Conservation (phyloP, 1,284 basidiomycete genomes). For the Rugosomyces carneus region DNA sequence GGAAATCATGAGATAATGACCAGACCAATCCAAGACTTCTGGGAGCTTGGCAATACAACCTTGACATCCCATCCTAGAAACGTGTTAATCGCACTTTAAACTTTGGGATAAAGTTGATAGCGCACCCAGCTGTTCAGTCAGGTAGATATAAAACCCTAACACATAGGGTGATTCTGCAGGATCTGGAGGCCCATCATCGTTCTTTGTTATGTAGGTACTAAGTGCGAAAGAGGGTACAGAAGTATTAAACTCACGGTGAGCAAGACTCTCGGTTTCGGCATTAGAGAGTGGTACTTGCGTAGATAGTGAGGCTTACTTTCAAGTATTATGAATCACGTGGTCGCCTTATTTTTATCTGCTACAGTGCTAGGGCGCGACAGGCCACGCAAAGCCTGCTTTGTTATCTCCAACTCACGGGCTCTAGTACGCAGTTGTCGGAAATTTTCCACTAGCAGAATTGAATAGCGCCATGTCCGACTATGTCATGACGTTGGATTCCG, state of each 20-base stretch:
- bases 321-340: no score
- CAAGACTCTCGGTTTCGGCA: neutral
- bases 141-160: slow-evolving; percentile 67
- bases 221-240: neutral
- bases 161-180: slow-evolving; percentile 75
- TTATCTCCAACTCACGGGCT: no score
- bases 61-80: slow-evolving; percentile 75
- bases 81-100: neutral
- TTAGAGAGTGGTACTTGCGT: neutral
- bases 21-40: slow-evolving; percentile 86
- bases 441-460: no score
- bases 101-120: neutral
- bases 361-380: no score
- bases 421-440: no score
- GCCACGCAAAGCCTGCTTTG: no score
- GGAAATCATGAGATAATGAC: slow-evolving; percentile 2
- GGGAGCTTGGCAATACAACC: slow-evolving; percentile 82
- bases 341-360: no score
- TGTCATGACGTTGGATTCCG: slow-evolving; percentile 79
- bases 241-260: neutral
- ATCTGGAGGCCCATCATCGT: slow-evolving; percentile 86
- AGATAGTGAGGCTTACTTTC: no score
- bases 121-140: slow-evolving; percentile 61
- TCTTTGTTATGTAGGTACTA: slow-evolving; percentile 31
- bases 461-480: slow-evolving; percentile 51